Conservation (phyloP, 352 stramenopile genomes). For the Pythium sukuiense region DNA sequence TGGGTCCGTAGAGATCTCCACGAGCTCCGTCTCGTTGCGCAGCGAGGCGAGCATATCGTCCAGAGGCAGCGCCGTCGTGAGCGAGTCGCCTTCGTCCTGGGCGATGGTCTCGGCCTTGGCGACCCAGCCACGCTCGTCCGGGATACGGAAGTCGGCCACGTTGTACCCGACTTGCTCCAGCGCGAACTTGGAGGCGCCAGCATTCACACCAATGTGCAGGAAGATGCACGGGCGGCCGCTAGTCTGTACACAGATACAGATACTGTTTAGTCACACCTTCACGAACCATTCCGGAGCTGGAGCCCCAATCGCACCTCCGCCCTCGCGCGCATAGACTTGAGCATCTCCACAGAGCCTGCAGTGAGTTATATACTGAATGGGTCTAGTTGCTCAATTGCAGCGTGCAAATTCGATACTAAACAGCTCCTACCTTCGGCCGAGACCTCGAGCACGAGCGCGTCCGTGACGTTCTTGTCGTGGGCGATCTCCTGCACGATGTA, state of each 20-base stretch:
- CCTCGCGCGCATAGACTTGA: constrained; percentile 36
- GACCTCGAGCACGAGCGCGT: constrained; percentile 71
- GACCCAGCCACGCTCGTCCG: constrained; percentile 71
- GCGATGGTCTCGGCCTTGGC: constrained; percentile 55
- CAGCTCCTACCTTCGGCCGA: constrained; percentile 44
- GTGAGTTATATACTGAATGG: not conserved
- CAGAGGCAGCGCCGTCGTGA: constrained; percentile 57
- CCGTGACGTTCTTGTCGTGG: constrained; percentile 61
- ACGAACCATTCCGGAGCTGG: too few relatives aligned
- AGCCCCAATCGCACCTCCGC: constrained; percentile 30
- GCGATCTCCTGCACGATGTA: constrained; percentile 53
- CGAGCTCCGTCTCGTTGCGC: constrained; percentile 31
- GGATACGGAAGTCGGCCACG: constrained; percentile 76
- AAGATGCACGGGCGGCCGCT: constrained; percentile 55
- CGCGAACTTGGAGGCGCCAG: constrained; percentile 41
- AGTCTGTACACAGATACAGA: constrained; percentile 30
- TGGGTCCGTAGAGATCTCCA: constrained; percentile 66
- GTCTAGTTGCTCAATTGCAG: not conserved
- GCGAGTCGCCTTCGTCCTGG: constrained; percentile 39
- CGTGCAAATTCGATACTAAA: not conserved
- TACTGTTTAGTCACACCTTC: too few relatives aligned
- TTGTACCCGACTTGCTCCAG: constrained; percentile 82
- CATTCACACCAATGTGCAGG: constrained; percentile 71
- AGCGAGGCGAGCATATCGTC: constrained; percentile 51
- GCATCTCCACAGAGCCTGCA: constrained; percentile 37